Conservation (phyloP, 768 basidiomycete genomes). For the Gymnopilus junonius region DNA sequence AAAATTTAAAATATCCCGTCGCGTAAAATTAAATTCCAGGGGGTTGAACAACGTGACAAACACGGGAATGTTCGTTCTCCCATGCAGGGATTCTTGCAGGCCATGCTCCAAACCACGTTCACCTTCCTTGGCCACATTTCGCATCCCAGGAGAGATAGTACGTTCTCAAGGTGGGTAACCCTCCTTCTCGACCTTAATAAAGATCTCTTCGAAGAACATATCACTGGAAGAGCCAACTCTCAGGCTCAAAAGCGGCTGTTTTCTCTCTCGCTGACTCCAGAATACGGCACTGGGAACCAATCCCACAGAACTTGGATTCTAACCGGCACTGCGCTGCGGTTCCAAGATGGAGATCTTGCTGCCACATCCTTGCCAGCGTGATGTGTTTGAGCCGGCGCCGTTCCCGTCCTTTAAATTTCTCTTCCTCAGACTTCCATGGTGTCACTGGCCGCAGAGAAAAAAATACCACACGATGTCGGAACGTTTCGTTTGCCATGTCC, state of each 20-base stretch:
- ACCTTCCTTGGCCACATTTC: background rate
- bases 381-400: no score
- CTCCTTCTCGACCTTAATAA: background rate
- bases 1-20: background rate
- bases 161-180: constrained; percentile 6
- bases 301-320: background rate
- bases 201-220: background rate
- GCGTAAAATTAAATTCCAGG: background rate
- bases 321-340: background rate
- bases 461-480: background rate
- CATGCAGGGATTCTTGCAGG: background rate
- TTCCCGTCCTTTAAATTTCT: no score
- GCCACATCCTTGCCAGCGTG: no score
- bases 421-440: no score
- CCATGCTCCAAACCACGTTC: background rate
- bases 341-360: background rate
- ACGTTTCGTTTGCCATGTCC: background rate
- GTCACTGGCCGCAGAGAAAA: background rate
- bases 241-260: background rate
- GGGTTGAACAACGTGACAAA: background rate
- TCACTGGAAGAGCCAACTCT: background rate
- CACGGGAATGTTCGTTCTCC: constrained; percentile 1
- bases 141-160: constrained; percentile 1
- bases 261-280: background rate
- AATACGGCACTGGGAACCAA: background rate